Base-by-base conservation (phyloP, 2,329 filamentous ascomycete genomes). In the Arthrinium phaeospermum region DNA sequence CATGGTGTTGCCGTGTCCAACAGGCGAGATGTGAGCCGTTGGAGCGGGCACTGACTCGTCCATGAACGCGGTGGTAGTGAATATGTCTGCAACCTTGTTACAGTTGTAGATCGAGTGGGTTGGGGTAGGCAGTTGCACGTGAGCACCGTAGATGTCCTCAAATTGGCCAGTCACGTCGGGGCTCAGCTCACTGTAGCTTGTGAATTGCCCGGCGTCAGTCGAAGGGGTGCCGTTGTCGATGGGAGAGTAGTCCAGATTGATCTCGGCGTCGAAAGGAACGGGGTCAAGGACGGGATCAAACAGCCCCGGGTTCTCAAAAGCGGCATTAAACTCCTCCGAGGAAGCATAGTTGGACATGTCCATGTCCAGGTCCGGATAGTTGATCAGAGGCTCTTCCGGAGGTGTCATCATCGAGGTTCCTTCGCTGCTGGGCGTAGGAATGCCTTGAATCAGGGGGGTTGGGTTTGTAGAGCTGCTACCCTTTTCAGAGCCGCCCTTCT, bases 1-100 rank as follows among this genome's bases (percentile, higher is more conserved):
- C 83, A 93, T 93, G 1, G 90, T 84, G 73, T 92, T 91, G 47
- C 88, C 87, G 77, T 94, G 92, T 6, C 91, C 92, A 71, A 87
- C 86, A 12, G 92, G 92, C 4, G 92, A 94, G 74, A 94, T 88
- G 73, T 93, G 91, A 45, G 83, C 80, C 45, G 77, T 76, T 72
- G 78, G 79, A n/a, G 82, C 82, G 45, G 82, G 83, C 77, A 81
- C 84, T 53, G 86, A 76, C 19, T 85, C 82, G 7, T 81, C 77
- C 5, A 78, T 75, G 71, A 82, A 84, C 72, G 37, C 37, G 8
- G 83, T 81, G 46, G 82, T 81, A n/a, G 57, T 64, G 68, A 87
- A 85, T 44, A 83, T 81, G 69, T 85, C 82, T 3, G 80, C 77
- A 73, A 86, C 80, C 74, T 82, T 80, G 79, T 88, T 88, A 73